Base-by-base conservation (phyloP, 345 rosid genomes). In the Microthlaspi erraticum region DNA sequence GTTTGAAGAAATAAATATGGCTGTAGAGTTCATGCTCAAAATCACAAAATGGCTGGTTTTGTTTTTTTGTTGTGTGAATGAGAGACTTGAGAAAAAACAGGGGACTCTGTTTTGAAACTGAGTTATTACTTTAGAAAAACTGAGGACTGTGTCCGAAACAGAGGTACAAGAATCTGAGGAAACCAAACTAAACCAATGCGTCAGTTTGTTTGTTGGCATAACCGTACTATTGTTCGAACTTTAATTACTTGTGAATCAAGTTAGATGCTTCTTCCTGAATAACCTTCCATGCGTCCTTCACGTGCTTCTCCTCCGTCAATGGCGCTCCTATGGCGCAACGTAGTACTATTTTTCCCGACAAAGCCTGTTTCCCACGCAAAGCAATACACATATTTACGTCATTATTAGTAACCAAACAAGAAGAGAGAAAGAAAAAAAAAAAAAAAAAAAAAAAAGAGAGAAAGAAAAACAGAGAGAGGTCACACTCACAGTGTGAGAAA, bases 301-400 rank as follows among this genome's bases (percentile, higher is more conserved):
- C 84, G 58, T 90, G 98, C 64, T 90, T 86, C 77, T 83, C 92
- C 73, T 90, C 96, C 5, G 96, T 93, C 82, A 90, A 61, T 54
- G 97, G 92, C 8, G 96, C 98, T 34, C 96, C 98, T 10, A 90
- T 83, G 1, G 94, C 94, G 63, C 90, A 86, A 8, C 97, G 85
- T 16, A 89, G 76, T 18, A 86, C 77, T 64, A 83, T 83, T 42
- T 61, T 84, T 10, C 86, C 88, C 0, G 94, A 88, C 55, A 93
- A 73, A 72, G 78, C 89, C 91, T 89, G 87, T 61, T 75, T 49
- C 4, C 60, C 54, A 58, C 1, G 48, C 43, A 64, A 50, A 58
- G 0, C 12, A 13, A 5, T 31, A 63, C 10, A 55, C 42, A 38
- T 6, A 42, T n/a, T 16, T 18, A 42, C 12, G 45, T 20, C 45